Evolutionary conservation across 257 asterid species (phyloP).

Genomic region (Gentiana macrophylla): DNA sequence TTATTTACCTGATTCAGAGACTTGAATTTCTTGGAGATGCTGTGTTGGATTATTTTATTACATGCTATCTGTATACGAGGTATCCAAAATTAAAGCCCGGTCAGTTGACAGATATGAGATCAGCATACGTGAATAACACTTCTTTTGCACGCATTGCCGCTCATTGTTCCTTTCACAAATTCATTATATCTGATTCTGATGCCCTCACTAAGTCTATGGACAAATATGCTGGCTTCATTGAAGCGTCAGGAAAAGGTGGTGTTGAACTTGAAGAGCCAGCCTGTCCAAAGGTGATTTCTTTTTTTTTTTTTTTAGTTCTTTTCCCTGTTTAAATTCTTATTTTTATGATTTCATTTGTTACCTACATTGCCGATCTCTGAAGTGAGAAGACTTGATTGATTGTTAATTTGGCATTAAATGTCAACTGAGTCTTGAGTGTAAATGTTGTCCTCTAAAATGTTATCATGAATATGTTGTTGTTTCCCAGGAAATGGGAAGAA

Average conservation of each 20-base stretch:
- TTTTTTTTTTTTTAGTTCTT: constrained; percentile 4
- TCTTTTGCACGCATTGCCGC: constrained; percentile 81
- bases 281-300: constrained; percentile 61
- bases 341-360: no score
- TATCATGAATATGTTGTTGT: no score
- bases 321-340: background rate
- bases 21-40: constrained; percentile 99
- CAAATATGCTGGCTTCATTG: constrained; percentile 38
- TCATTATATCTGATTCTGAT: constrained; percentile 52
- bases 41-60: constrained; percentile 89
- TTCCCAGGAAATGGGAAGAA: no score
- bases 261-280: constrained; percentile 42
- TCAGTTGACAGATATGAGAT: constrained; percentile 90
- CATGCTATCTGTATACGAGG: constrained; percentile 76
- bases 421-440: no score
- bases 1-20: constrained; percentile 50
- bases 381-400: no score
- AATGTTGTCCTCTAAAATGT: background rate
- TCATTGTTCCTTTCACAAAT: constrained; percentile 49
- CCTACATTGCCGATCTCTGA: no score
- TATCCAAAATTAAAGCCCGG: constrained; percentile 90
- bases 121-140: constrained; percentile 56
- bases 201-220: constrained; percentile 55
- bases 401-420: no score
- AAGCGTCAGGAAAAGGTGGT: constrained; percentile 24